Base-by-base conservation (phyloP, 2,329 filamentous ascomycete species). In the Colletotrichum magnum region DNA sequence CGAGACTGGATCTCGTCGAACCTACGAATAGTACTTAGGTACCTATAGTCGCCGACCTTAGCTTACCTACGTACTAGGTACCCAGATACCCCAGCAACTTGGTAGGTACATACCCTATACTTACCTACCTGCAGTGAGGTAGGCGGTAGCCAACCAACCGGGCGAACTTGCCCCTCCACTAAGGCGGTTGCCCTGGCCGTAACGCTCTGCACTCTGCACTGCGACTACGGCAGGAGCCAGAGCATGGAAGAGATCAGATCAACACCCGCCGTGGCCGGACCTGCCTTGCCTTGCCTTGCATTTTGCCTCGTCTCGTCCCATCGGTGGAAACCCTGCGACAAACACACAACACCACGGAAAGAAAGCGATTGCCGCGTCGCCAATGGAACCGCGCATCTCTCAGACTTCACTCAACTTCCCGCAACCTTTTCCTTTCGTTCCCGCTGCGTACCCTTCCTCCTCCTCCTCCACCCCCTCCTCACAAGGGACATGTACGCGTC, bases 261-360 rank as follows among this genome's bases (percentile, higher is more conserved):
- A 67, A 67, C 58, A 60, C 50, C 58, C 52, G 64, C 59, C 52
- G 59, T 45, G 47, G 59, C 59, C 65, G 65, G 65, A 54, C 45
- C 26, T 48, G 26, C 43, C 56, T 58, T 26, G 36, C 45, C 32
- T 13, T 15, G 24, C 28, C 43, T 62, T 62, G 50, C 43, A 43
- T 51, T n/a, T 43, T 43, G 36, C 47, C 24, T 52, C 58, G 16
- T 36, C 41, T 50, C 57, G 43, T 36, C 45, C 45, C 45, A 36
- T 36, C 16, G 51, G 24, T 53, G 39, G 39, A 32, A 39, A 39
- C 21, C 32, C 53, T 43, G 28, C 36, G 32, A 41, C 21, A 24
- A 21, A 45, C 51, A 32, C 56, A n/a, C 56, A n/a, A 47, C 39
- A n/a, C 56, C 39, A 28, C 41, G 9, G 4, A 18, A 28, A 43